Evolutionary conservation across 1,284 basidiomycete genomes (phyloP).

Genomic region (Cystobasidium slooffiae): DNA sequence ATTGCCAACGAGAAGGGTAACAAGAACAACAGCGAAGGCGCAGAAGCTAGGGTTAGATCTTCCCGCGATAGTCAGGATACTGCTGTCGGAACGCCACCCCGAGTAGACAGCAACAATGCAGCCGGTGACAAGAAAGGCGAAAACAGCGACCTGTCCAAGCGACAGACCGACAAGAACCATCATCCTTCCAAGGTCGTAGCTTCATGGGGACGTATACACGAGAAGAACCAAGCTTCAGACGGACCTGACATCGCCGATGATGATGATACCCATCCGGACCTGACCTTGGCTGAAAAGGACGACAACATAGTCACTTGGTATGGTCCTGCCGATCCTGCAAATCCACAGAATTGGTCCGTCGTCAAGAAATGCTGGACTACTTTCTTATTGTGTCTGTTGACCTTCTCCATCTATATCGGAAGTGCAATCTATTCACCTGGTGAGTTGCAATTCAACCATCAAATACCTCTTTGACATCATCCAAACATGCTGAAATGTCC

Average conservation of each 20-base stretch:
- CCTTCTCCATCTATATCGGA: slow-evolving; percentile 45
- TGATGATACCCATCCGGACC: slow-evolving; percentile 15
- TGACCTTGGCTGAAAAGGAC: slow-evolving; percentile 24
- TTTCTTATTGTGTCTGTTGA: slow-evolving; percentile 40
- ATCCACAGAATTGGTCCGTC: slow-evolving; percentile 44
- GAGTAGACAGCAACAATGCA: neutral
- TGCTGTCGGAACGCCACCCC: slow-evolving; percentile 11
- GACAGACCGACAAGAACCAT: slow-evolving; percentile 10
- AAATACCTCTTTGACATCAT: neutral
- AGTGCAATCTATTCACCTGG: slow-evolving; percentile 23
- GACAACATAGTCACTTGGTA: slow-evolving; percentile 43
- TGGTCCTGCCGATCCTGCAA: slow-evolving; percentile 41
- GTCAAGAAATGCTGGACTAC: slow-evolving; percentile 45
- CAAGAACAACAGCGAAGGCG: neutral
- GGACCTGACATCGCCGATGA: slow-evolving; percentile 8
- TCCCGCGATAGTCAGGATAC: slow-evolving; percentile 16
- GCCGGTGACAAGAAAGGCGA: neutral
- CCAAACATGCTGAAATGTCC: slow-evolving; percentile 29
- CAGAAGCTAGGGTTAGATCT: neutral
- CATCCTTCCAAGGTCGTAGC: slow-evolving; percentile 14
- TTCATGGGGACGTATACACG: neutral
- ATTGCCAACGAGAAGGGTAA: neutral
- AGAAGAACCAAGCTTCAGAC: neutral
- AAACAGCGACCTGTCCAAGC: slow-evolving; percentile 4
- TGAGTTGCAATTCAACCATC: neutral